These are phyloP conservation scores for Neurospora sp. DNA, from an alignment of 495 filamentous ascomycete species.

Conservation along the genomic window DNA sequence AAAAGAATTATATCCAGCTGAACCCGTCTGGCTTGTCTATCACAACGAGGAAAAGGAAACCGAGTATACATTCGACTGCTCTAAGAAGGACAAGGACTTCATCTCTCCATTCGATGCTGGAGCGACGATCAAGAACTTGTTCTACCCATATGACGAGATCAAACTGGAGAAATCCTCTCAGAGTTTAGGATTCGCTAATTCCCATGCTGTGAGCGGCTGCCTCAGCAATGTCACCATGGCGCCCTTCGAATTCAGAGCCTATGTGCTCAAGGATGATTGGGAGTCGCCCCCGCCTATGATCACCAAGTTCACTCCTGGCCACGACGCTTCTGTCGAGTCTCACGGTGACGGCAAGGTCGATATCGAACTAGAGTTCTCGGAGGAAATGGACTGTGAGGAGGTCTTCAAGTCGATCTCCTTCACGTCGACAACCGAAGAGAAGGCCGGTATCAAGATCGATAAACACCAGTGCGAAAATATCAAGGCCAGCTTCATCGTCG, in stretches of 20 bases:
- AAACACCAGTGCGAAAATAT: slow-evolving; percentile 25
- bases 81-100: slow-evolving; percentile 30
- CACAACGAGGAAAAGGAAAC: slow-evolving; percentile 51
- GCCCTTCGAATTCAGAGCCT: slow-evolving; percentile 51
- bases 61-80: slow-evolving; percentile 54
- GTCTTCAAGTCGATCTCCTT: slow-evolving; percentile 40
- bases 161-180: slow-evolving; percentile 29
- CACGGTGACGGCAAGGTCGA: slow-evolving; percentile 28
- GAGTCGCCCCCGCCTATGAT: slow-evolving; percentile 47
- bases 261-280: slow-evolving; percentile 50
- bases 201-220: slow-evolving; percentile 40
- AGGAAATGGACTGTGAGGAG: slow-evolving; percentile 51
- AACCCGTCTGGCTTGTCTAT: slow-evolving; percentile 54
- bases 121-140: slow-evolving; percentile 55
- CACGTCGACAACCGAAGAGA: slow-evolving; percentile 44
- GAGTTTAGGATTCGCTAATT: slow-evolving; percentile 7
- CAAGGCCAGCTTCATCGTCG: slow-evolving; percentile 41
- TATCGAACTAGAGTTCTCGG: slow-evolving; percentile 53
- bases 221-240: slow-evolving; percentile 41
- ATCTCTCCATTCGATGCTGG: slow-evolving; percentile 47
- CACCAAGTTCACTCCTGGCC: slow-evolving; percentile 53
- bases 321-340: slow-evolving; percentile 44
- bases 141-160: slow-evolving; percentile 56
- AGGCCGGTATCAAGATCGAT: slow-evolving; percentile 22
- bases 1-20: slow-evolving; percentile 53